Evolutionary conservation across 441 rosid species (phyloP), one percentile per base, ranked within the genome.

Genomic region (Arabidopsis lyrata): DNA sequence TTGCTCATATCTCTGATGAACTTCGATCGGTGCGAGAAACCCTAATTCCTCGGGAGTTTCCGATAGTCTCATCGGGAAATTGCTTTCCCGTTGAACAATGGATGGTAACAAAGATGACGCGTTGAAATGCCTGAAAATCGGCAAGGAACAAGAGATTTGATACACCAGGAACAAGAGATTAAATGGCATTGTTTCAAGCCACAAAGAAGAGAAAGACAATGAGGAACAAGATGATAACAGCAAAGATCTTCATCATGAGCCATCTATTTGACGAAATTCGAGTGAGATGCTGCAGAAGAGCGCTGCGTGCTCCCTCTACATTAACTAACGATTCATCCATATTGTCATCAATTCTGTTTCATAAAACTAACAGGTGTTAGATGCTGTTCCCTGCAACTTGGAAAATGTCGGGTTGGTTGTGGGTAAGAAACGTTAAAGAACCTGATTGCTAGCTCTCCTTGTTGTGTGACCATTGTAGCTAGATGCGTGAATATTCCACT

Each of bases 361-460:
- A 78, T 50, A 34, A 53, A 65, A 59, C 48, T 18, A 24, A 69
- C 18, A 22, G 8, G 63, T 54, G 36, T 68, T 52, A 72, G 14
- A 47, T n/a, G 10, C 1, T 12, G 65, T 32, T 62, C 10, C 16
- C 12, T 34, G 7, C 15, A 68, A 9, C 36, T 67, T 6, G 2
- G 42, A 38, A 48, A 38, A 62, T 73, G 60, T 31, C 24, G 42
- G 44, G 18, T 62, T 61, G 44, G 16, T 61, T 61, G 12, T 41
- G 14, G 56, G 67, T 67, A 27, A 47, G 18, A 45, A 56, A 22
- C 15, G 49, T 15, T 49, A 36, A 42, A 9, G 62, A 63, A 78
- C 97, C 97, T 89, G 84, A 92, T 92, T 58, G 97, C 97, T 73
- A 92, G 87, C 82, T 95, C 96, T 50, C 97, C 99, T 54, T 92